phyloP scores from a whole-genome alignment of 495 filamentous ascomycete species.

The Rusavskia elegans region DNA sequence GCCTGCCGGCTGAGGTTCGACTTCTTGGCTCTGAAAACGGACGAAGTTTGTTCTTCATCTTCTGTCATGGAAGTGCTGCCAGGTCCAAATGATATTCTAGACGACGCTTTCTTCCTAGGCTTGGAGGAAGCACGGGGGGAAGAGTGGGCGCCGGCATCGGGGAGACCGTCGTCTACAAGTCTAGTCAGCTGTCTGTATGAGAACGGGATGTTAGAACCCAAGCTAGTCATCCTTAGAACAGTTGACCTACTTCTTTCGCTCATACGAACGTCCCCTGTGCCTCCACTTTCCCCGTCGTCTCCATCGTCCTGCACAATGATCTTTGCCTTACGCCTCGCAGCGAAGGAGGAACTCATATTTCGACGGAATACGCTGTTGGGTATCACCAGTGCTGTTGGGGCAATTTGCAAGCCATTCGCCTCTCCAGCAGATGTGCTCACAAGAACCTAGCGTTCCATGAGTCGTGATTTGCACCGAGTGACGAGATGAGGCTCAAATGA shows the following conservation, averaged over 20 bases:
- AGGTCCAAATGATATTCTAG: slow-evolving; percentile 60
- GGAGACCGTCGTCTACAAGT: slow-evolving; percentile 11
- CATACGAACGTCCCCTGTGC: not conserved
- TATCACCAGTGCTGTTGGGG: not conserved
- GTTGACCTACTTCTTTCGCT: slow-evolving; percentile 18
- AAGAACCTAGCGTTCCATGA: too few relatives aligned
- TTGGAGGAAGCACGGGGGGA: slow-evolving; percentile 24
- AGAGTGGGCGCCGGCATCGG: slow-evolving; percentile 6
- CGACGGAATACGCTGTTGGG: too few relatives aligned
- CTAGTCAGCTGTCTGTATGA: slow-evolving; percentile 8
- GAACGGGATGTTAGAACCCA: slow-evolving; percentile 1
- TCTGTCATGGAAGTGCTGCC: slow-evolving; percentile 39
- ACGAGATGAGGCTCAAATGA: too few relatives aligned
- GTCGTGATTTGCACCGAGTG: too few relatives aligned
- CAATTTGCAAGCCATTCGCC: not conserved
- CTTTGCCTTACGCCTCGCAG: slow-evolving; percentile 50
- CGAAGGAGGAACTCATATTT: slow-evolving; percentile 48
- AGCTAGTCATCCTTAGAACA: not conserved
- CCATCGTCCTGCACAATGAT: slow-evolving; percentile 59
- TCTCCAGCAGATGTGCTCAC: too few relatives aligned
- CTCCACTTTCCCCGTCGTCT: slow-evolving; percentile 23
- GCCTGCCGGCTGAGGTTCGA: slow-evolving; percentile 50
- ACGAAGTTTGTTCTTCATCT: slow-evolving; percentile 33
- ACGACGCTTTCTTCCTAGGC: slow-evolving; percentile 46
- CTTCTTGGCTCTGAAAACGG: slow-evolving; percentile 54